These are phyloP conservation scores for Lachnellula subtilissima DNA, from an alignment of 2,329 filamentous ascomycete genomes.

Conservation along the genomic window DNA sequence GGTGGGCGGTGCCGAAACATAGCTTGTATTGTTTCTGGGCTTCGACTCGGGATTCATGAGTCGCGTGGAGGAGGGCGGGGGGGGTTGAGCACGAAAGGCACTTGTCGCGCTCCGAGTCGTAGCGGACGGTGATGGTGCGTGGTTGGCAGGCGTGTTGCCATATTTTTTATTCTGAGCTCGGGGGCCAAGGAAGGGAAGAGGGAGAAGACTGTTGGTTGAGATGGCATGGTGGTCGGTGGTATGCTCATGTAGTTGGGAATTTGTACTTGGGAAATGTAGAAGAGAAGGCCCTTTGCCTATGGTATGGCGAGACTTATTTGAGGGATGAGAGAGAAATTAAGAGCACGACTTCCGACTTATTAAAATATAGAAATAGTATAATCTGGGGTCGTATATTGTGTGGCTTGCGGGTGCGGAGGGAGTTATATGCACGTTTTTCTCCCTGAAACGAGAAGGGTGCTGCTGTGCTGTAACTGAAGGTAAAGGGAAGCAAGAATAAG, in stretches of 20 bases:
- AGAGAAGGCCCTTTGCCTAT: too few species aligned
- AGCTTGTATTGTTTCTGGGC: constrained; percentile 34
- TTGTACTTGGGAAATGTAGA: too few species aligned
- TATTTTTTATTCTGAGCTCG: constrained; percentile 28
- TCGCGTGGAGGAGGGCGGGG: constrained; percentile 39
- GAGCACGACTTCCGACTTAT: too few species aligned
- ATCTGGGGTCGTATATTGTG: not conserved
- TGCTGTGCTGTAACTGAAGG: not conserved
- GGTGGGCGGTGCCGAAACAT: constrained; percentile 28
- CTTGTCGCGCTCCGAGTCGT: constrained; percentile 33
- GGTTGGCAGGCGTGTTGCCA: constrained; percentile 23
- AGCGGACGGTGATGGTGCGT: constrained; percentile 30
- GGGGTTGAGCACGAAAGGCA: constrained; percentile 36
- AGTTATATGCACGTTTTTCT: not conserved
- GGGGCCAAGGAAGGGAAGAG: constrained; percentile 25
- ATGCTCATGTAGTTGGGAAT: not conserved
- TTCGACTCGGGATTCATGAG: constrained; percentile 40
- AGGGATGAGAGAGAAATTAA: too few species aligned
- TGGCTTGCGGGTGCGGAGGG: not conserved
- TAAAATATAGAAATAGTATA: not conserved
- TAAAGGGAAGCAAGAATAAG: not conserved
- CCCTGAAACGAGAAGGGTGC: not conserved
- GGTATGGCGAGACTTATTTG: too few species aligned
- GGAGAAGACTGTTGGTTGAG: constrained; percentile 16
- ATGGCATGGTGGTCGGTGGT: constrained; percentile 3